A percentile compares a stretch with the other conserved stretches of the same genome.
These are phyloP conservation scores for Psilocybe mexicana DNA, from an alignment of 1,284 basidiomycete species.

Conservation along the genomic window DNA sequence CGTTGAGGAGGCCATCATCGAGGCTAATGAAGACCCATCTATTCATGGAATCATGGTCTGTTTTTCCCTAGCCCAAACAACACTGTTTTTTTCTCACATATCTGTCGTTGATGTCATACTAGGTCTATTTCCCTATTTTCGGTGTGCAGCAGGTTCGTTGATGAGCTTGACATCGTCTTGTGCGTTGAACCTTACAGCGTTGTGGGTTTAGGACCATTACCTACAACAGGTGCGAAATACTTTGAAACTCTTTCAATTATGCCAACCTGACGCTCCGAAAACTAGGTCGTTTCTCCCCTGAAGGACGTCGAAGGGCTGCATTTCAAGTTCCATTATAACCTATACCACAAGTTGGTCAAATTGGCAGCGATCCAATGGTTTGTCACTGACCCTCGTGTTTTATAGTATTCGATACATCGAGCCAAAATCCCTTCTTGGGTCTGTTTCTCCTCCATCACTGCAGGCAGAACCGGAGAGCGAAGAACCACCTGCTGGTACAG, in stretches of 20 bases:
- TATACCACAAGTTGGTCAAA: conserved; percentile 89
- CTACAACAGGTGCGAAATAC: conserved; percentile 71
- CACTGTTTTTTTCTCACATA: neutral
- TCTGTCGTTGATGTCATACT: conserved; percentile 11
- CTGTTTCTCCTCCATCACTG: conserved; percentile 38
- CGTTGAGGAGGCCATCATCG: conserved; percentile 93
- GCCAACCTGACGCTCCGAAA: neutral
- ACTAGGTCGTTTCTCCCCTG: conserved; percentile 85
- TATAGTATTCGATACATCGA: conserved; percentile 76
- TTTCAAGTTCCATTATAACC: conserved; percentile 95
- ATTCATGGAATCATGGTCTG: conserved; percentile 96
- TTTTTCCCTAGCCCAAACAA: conserved; percentile 1
- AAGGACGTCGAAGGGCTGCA: conserved; percentile 98
- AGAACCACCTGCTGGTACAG: conserved; percentile 74
- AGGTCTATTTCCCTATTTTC: conserved; percentile 95
- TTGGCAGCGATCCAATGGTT: neutral
- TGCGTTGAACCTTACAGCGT: neutral
- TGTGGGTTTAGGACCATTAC: conserved; percentile 80
- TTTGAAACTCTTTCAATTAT: neutral
- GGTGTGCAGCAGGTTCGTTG: conserved; percentile 75
- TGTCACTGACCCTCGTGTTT: neutral
- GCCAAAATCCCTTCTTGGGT: conserved; percentile 59
- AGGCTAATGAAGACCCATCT: conserved; percentile 85
- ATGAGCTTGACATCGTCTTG: neutral
- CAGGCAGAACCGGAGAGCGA: conserved; percentile 47